These are phyloP conservation scores for Entomortierella chlamydospora DNA, from an alignment of 192 early-diverging fungal genomes.

Conservation along the genomic window DNA sequence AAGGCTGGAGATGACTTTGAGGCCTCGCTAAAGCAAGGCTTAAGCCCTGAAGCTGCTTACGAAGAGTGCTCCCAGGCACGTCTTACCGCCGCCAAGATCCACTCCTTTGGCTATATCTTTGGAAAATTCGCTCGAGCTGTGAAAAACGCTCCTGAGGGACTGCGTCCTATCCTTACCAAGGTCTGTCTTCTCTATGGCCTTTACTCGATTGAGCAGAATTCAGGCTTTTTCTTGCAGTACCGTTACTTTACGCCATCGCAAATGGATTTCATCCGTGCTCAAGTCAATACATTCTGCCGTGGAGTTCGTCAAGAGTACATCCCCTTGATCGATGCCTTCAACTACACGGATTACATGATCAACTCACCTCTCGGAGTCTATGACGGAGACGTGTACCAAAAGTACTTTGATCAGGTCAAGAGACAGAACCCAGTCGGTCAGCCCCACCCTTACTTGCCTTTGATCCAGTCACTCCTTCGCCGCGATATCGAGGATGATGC, in stretches of 20 bases:
- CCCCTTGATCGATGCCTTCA: conserved; percentile 89
- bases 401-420: conserved; percentile 89
- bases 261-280: conserved; percentile 73
- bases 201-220: conserved; percentile 83
- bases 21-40: conserved; percentile 66
- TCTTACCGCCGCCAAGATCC: conserved; percentile 84
- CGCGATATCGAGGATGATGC: conserved; percentile 66
- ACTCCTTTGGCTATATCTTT: conserved; percentile 88
- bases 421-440: conserved; percentile 72
- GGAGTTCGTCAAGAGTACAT: conserved; percentile 84
- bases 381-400: conserved; percentile 87
- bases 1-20: conserved; percentile 87
- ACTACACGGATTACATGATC: conserved; percentile 88
- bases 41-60: conserved; percentile 84
- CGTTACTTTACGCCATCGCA: conserved; percentile 82
- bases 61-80: conserved; percentile 90
- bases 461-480: conserved; percentile 82
- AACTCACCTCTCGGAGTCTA: conserved; percentile 89
- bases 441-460: conserved; percentile 82
- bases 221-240: conserved; percentile 89
- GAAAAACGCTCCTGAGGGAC: conserved; percentile 67
- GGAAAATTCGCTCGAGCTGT: conserved; percentile 86
- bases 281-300: conserved; percentile 74
- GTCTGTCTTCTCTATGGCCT: conserved; percentile 87
- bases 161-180: conserved; percentile 71